Base-by-base conservation (phyloP, 768 basidiomycete species). In the Psilocybe cubensis region DNA sequence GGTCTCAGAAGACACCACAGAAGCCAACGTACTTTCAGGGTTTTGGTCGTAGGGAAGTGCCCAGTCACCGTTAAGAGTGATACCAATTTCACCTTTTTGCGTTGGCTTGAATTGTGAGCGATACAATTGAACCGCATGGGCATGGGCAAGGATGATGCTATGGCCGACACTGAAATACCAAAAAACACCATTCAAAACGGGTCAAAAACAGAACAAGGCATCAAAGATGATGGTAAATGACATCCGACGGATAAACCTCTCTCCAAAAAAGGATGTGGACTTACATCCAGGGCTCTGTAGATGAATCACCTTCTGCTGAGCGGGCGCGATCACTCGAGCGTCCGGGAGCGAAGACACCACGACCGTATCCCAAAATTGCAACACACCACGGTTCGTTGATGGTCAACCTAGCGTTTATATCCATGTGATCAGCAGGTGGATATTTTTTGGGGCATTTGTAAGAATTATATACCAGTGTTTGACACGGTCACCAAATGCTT, bases 61-160 rank as follows among this genome's bases (percentile, higher is more conserved):
- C 87, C 86, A 90, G 68, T 89, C 87, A 10, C 88, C 86, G 63
- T 91, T 91, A 43, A 91, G 76, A 0, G 90, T 91, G 66, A 92
- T 90, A n/a, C 89, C 89, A 63, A 92, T 88, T 61, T 79, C 73
- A 21, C 89, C 91, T 9, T 80, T 75, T 68, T 91, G 88, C 1
- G 59, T 69, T 3, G 78, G 61, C 71, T 89, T 85, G 79, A 84
- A 92, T 49, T 86, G 71, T 25, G 85, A 79, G 25, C 87, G 83
- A 66, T 91, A 92, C 11, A 85, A 63, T 66, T 89, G 84, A 44
- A 83, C 83, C 18, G 85, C 86, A 58, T 80, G 67, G 0, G 88
- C 90, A 62, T 92, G 91, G 1, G 91, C 78, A 23, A 91, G 74
- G 41, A 91, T 85, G 51, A 89, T 69, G 62, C 72, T 80, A 68